phyloP scores from a whole-genome alignment of 1,284 basidiomycete species.

The Fomitopsis pinicola region DNA sequence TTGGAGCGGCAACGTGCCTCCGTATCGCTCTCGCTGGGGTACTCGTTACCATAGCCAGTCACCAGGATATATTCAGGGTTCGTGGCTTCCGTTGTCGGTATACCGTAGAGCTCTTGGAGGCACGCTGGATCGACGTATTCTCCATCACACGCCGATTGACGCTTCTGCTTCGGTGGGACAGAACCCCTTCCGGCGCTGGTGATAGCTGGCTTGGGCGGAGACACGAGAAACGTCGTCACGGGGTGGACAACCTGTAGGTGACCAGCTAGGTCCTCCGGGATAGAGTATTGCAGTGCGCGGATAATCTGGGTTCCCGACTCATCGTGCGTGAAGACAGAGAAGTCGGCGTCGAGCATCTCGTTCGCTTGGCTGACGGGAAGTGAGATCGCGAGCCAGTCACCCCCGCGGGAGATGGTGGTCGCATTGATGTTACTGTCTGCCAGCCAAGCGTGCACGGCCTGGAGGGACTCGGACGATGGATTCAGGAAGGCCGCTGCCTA shows the following conservation, averaged over 20 bases:
- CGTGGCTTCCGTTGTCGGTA: constrained; percentile 39
- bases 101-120: constrained; percentile 49
- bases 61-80: constrained; percentile 48
- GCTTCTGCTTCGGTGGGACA: constrained; percentile 37
- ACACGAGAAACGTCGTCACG: constrained; percentile 27
- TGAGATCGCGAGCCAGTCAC: constrained; percentile 17
- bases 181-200: constrained; percentile 23
- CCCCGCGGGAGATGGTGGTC: constrained; percentile 19
- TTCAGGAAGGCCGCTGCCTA: constrained; percentile 34
- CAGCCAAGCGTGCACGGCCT: constrained; percentile 33
- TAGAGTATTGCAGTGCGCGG: constrained; percentile 39
- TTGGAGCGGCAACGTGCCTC: constrained; percentile 27
- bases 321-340: constrained; percentile 34
- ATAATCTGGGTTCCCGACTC: constrained; percentile 26
- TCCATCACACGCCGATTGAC: neutral
- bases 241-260: constrained; percentile 39
- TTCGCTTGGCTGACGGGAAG: constrained; percentile 30
- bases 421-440: constrained; percentile 26
- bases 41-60: constrained; percentile 54
- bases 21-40: constrained; percentile 46
- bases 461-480: constrained; percentile 28
- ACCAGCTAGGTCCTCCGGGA: constrained; percentile 32
- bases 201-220: neutral
- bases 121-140: constrained; percentile 48
- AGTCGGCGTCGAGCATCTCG: constrained; percentile 33